phyloP scores from a whole-genome alignment of 495 filamentous ascomycete species.

The Amniculicola lignicola region DNA sequence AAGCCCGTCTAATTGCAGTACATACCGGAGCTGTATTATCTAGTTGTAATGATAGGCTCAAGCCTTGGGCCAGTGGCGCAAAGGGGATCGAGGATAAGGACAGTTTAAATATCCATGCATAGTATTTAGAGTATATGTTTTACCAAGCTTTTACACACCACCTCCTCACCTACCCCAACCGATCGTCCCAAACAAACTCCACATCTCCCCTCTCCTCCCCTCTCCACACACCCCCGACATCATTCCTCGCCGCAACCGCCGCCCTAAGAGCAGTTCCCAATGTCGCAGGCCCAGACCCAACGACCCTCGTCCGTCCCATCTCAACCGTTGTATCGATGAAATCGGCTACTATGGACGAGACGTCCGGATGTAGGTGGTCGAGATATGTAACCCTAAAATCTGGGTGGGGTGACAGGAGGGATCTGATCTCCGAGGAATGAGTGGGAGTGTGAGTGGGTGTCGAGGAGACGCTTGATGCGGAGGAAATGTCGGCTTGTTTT shows the following conservation, averaged over 20 bases:
- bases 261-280: constrained; percentile 56
- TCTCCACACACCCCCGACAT: constrained; percentile 15
- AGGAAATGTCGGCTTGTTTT: constrained; percentile 7
- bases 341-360: constrained; percentile 31
- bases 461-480: constrained; percentile 11
- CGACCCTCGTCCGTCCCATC: constrained; percentile 52
- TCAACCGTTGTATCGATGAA: constrained; percentile 35
- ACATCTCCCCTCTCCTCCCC: constrained; percentile 56
- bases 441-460: background rate
- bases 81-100: no score
- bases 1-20: no score
- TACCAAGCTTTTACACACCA: no score
- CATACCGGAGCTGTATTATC: no score
- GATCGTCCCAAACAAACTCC: constrained; percentile 52
- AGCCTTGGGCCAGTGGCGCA: no score
- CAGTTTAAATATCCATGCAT: no score
- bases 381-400: constrained; percentile 27
- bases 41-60: no score
- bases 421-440: background rate
- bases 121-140: no score
- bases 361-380: constrained; percentile 31
- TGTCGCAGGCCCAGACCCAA: constrained; percentile 60
- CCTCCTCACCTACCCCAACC: constrained; percentile 18
- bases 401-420: background rate
- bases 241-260: constrained; percentile 48